Percentiles rank a stretch among this genome's conserved stretches.
These are phyloP conservation scores for Pseudocohnilembus persalinus DNA, from an alignment of 169 alveolate species.

Conservation along the genomic window DNA sequence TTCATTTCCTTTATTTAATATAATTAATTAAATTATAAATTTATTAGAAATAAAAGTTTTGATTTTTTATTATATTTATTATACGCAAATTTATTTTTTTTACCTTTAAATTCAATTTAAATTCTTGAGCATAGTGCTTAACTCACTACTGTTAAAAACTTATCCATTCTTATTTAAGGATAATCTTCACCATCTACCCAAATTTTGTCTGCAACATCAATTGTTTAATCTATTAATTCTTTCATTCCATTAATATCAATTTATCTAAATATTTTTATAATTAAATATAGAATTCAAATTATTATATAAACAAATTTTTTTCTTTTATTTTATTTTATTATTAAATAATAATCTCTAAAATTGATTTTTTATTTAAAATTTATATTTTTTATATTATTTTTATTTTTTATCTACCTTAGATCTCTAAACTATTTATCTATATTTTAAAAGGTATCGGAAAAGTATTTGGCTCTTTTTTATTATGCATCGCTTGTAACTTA, in stretches of 20 bases:
- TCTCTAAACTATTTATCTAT: constrained; percentile 25
- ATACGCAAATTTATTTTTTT: constrained; percentile 8
- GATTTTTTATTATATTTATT: too few species aligned
- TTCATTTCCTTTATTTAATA: neutral
- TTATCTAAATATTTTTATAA: neutral
- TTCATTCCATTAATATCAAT: constrained; percentile 35
- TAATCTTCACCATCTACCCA: constrained; percentile 51
- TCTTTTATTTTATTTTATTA: constrained; percentile 2
- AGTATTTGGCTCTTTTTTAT: neutral
- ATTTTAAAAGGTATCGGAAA: neutral
- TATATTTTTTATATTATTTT: constrained; percentile 42
- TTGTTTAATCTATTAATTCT: constrained; percentile 25
- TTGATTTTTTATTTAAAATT: constrained; percentile 30
- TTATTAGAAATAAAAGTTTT: too few species aligned
- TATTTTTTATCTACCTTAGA: constrained; percentile 10
- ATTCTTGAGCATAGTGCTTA: constrained; percentile 40
- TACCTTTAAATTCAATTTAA: constrained; percentile 47
- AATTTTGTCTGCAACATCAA: constrained; percentile 43
- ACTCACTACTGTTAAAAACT: constrained; percentile 40
- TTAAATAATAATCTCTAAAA: constrained; percentile 27
- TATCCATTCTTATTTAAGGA: constrained; percentile 53
- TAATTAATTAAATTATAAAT: too few species aligned
- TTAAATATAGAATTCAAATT: neutral
- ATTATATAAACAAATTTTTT: neutral
- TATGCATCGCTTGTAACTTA: neutral